phyloP scores from a whole-genome alignment of 2,329 filamentous ascomycete species.

The Pestalotiopsis sp. region DNA sequence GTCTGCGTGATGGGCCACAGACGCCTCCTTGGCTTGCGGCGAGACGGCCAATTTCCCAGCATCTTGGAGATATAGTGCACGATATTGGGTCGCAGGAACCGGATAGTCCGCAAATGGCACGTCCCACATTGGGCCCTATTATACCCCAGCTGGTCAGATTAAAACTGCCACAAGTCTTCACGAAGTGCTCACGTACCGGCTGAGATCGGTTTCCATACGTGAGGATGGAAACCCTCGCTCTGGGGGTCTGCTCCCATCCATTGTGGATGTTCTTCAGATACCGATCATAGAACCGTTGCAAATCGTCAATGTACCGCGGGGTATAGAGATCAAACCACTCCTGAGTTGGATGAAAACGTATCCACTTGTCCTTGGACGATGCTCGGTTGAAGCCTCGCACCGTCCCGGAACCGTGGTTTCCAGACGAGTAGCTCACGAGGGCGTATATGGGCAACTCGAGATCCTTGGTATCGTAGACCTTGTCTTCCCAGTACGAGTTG shows the following conservation, averaged over 20 bases:
- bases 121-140: neutral
- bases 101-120: neutral
- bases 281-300: neutral
- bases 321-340: neutral
- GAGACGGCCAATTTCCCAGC: neutral
- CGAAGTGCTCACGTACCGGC: neutral
- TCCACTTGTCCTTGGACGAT: neutral
- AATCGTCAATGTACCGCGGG: neutral
- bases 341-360: neutral
- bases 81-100: neutral
- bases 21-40: neutral
- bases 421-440: neutral
- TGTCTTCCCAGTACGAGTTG: neutral
- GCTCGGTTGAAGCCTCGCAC: neutral
- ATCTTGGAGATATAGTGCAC: neutral
- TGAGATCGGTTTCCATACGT: neutral
- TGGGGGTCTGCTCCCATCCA: neutral
- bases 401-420: neutral
- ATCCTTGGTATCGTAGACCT: neutral
- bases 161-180: neutral
- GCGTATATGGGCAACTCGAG: neutral
- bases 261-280: neutral
- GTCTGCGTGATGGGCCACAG: neutral
- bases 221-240: neutral
- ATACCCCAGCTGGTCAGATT: neutral